These are phyloP conservation scores for Pythium brassicae DNA, from an alignment of 352 stramenopile species.

Conservation along the genomic window DNA sequence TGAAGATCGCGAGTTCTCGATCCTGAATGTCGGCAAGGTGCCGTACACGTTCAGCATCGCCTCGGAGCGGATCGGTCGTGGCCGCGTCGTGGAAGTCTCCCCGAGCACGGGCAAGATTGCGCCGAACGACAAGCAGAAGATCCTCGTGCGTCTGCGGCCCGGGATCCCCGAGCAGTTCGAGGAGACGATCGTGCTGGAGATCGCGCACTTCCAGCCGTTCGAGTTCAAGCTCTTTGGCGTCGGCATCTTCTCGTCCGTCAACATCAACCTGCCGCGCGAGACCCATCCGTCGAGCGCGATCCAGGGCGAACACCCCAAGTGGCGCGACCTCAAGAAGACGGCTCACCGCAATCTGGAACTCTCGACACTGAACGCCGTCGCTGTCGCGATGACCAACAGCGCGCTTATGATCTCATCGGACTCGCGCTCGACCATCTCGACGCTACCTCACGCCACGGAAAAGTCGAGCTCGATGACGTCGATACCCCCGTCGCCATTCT, in stretches of 20 bases:
- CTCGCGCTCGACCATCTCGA: conserved; percentile 57
- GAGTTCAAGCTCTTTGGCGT: conserved; percentile 84
- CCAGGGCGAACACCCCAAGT: conserved; percentile 55
- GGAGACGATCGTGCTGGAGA: conserved; percentile 88
- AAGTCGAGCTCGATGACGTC: conserved; percentile 27
- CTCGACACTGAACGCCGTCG: conserved; percentile 20
- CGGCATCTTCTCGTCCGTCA: conserved; percentile 90
- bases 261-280: conserved; percentile 85
- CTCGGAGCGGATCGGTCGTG: conserved; percentile 29
- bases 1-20: conserved; percentile 90
- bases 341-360: conserved; percentile 40
- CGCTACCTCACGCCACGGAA: conserved; percentile 23
- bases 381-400: conserved; percentile 15
- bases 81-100: conserved; percentile 65
- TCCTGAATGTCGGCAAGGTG: conserved; percentile 92
- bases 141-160: conserved; percentile 85
- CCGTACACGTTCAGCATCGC: conserved; percentile 82
- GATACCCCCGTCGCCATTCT: conserved; percentile 16
- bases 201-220: conserved; percentile 94
- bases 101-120: conserved; percentile 82
- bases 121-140: conserved; percentile 86
- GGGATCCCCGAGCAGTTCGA: conserved; percentile 85
- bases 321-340: conserved; percentile 65
- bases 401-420: conserved; percentile 21
- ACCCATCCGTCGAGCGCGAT: conserved; percentile 51